These are phyloP conservation scores for Chaetomium fimeti DNA, from an alignment of 495 filamentous ascomycete genomes.

Conservation along the genomic window DNA sequence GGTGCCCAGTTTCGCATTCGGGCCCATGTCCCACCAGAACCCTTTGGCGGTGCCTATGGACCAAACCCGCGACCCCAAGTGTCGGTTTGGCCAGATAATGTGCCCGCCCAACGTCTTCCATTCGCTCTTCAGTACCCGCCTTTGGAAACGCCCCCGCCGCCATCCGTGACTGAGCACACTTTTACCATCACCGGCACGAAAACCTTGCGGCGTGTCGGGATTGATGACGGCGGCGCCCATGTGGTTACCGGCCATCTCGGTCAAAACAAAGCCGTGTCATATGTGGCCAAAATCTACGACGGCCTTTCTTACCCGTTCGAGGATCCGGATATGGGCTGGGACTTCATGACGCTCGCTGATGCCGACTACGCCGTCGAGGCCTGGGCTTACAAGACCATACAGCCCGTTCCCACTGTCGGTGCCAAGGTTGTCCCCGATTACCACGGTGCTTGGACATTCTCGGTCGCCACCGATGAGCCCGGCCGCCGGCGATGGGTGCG, in stretches of 20 bases:
- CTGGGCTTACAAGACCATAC: constrained; percentile 12
- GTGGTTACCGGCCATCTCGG: constrained; percentile 2
- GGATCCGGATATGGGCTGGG: neutral
- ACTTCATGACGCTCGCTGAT: constrained; percentile 13
- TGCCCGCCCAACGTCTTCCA: neutral
- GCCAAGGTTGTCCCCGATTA: constrained; percentile 1
- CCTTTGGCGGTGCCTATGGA: neutral
- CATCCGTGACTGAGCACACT: neutral
- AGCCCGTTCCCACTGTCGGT: neutral
- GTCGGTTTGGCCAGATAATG: neutral
- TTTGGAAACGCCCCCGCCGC: neutral
- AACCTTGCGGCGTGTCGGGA: neutral
- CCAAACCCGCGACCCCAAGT: neutral
- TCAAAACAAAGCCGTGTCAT: neutral
- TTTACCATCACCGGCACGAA: constrained; percentile 11
- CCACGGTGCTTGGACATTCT: constrained; percentile 9
- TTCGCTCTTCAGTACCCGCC: neutral
- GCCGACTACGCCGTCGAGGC: neutral
- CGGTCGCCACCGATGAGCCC: neutral
- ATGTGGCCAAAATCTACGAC: constrained; percentile 11
- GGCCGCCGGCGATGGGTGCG: constrained; percentile 10
- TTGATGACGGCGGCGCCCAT: constrained; percentile 1
- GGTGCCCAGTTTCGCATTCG: neutral
- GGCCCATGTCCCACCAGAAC: neutral
- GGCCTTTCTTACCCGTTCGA: constrained; percentile 1